Conservation (phyloP, 2,329 filamentous ascomycete genomes). For the Fusarium marasasianum region DNA sequence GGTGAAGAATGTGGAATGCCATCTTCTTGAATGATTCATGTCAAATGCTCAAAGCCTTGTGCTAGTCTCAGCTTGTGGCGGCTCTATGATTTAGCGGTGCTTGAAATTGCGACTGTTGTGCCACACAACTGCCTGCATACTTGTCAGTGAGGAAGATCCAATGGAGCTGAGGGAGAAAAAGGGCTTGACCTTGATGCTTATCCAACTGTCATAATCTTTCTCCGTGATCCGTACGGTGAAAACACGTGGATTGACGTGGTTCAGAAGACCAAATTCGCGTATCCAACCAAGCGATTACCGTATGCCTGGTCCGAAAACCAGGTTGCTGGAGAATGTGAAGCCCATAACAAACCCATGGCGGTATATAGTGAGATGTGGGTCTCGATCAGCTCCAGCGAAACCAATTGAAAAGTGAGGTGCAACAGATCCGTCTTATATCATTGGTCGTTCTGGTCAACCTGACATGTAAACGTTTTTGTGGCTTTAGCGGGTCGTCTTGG, state of each 20-base stretch:
- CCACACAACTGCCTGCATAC: not conserved
- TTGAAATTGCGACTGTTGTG: slow-evolving; percentile 2
- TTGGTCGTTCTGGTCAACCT: not conserved
- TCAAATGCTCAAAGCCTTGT: not conserved
- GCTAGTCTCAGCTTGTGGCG: slow-evolving; percentile 5
- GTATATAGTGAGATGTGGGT: slow-evolving; percentile 11
- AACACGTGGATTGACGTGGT: slow-evolving; percentile 10
- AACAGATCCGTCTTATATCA: slow-evolving; percentile 17
- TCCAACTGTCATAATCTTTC: not conserved
- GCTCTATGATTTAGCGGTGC: not conserved
- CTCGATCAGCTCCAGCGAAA: not conserved
- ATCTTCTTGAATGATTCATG: not conserved
- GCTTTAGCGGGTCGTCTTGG: slow-evolving; percentile 7
- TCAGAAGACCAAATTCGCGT: slow-evolving; percentile 3
- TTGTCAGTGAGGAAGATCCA: not conserved
- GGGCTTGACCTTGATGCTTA: not conserved
- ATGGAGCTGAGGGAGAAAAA: not conserved
- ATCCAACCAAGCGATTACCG: not conserved
- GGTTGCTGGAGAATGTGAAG: slow-evolving; percentile 27
- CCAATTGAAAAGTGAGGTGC: slow-evolving; percentile 1
- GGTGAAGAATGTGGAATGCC: slow-evolving; percentile 5
- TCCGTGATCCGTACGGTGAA: not conserved
- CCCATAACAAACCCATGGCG: not conserved
- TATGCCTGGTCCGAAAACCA: slow-evolving; percentile 27
- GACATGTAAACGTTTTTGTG: not conserved